Percentiles rank a stretch among this genome's conserved stretches.
Conservation (phyloP, 2,329 filamentous ascomycete species). For the Aureobasidium sp. region DNA sequence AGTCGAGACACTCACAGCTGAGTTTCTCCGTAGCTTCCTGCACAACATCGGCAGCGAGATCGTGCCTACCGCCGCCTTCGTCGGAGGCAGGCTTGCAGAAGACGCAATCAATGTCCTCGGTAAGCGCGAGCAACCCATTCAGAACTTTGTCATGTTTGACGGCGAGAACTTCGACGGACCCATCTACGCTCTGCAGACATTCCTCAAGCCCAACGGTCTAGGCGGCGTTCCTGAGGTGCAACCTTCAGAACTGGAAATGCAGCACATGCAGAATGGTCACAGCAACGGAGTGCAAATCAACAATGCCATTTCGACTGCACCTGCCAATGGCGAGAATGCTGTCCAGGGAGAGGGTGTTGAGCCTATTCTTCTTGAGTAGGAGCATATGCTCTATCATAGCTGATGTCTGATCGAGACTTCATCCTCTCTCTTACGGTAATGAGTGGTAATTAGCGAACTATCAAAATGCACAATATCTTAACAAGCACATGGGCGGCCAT, state of each 20-base stretch:
- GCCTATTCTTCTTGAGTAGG: conserved; percentile 3
- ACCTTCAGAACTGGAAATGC: conserved; percentile 3
- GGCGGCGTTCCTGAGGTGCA: conserved; percentile 17
- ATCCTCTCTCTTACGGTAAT: too few relatives aligned
- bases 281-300: background rate
- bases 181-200: conserved; percentile 61
- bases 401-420: too few relatives aligned
- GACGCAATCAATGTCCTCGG: conserved; percentile 98
- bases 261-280: conserved; percentile 12
- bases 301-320: conserved; percentile 8
- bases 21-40: conserved; percentile 85
- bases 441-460: too few relatives aligned
- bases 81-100: conserved; percentile 92
- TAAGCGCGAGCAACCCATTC: conserved; percentile 91
- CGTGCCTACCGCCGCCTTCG: conserved; percentile 85
- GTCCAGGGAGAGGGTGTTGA: conserved; percentile 1
- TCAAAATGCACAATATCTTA: too few relatives aligned
- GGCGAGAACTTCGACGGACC: conserved; percentile 81
- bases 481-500: too few relatives aligned
- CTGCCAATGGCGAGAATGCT: conserved; percentile 1
- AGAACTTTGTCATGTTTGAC: conserved; percentile 95
- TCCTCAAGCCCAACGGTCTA: conserved; percentile 20
- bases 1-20: conserved; percentile 47
- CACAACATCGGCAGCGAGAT: conserved; percentile 89
- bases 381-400: too few relatives aligned